Percentiles rank a stretch among this genome's conserved stretches.
These are phyloP conservation scores for Diplosphaera chodatii DNA, from an alignment of 139 green algal species.

Conservation along the genomic window DNA sequence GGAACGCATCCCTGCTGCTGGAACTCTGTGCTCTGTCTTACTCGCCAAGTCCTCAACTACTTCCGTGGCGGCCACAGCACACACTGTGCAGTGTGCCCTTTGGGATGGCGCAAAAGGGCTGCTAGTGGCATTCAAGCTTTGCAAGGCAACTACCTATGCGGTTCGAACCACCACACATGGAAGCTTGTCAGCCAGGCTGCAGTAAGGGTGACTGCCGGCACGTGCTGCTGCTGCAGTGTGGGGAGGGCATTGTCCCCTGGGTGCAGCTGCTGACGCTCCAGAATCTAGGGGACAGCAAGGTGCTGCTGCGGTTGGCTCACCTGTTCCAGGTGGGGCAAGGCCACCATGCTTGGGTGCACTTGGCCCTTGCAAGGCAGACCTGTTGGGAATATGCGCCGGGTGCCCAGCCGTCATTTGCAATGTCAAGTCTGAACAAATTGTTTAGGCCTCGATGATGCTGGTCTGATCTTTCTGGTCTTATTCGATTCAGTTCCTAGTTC, in stretches of 20 bases:
- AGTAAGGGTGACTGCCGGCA: neutral
- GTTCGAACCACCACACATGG: neutral
- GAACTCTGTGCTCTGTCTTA: neutral
- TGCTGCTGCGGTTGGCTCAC: constrained; percentile 21
- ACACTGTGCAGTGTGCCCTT: too few species aligned
- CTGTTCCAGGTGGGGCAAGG: constrained; percentile 16
- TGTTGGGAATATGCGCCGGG: too few species aligned
- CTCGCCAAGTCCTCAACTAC: constrained; percentile 11
- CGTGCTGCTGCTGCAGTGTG: constrained; percentile 9
- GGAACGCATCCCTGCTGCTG: neutral
- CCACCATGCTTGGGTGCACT: neutral
- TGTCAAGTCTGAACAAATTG: too few species aligned
- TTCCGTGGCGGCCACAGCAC: too few species aligned
- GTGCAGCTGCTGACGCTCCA: constrained; percentile 31
- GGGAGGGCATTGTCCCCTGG: constrained; percentile 25
- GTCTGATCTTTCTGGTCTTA: too few species aligned
- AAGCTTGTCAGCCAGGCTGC: neutral
- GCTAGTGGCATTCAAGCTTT: too few species aligned
- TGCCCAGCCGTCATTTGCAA: too few species aligned
- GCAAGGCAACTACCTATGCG: constrained; percentile 1
- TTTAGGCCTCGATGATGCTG: too few species aligned
- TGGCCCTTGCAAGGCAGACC: neutral
- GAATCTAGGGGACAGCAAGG: constrained; percentile 19
- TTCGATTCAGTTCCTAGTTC: too few species aligned
- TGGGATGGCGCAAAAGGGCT: too few species aligned